phyloP scores from a whole-genome alignment of 108 stramenopile species.

The Skeletonema menzelii region DNA sequence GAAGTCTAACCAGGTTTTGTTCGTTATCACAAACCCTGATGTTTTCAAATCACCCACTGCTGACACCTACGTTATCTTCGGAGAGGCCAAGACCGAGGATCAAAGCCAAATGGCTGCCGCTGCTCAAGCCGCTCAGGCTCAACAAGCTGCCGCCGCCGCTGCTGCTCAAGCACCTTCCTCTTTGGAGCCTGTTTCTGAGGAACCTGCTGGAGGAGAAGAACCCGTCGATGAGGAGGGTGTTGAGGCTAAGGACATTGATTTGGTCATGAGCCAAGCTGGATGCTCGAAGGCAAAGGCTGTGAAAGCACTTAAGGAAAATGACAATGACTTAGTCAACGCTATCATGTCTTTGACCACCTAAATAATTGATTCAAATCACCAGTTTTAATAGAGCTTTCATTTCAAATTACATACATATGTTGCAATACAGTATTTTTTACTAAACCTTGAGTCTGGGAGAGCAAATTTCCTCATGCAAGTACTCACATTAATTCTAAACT shows the following conservation, averaged over 20 bases:
- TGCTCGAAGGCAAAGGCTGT: slow-evolving; percentile 90
- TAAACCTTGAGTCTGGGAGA: no score
- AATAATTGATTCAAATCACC: slow-evolving; percentile 7
- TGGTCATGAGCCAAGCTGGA: slow-evolving; percentile 93
- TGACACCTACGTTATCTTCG: slow-evolving; percentile 98
- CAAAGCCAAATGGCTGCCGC: slow-evolving; percentile 72
- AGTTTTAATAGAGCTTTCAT: background rate
- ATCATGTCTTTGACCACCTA: slow-evolving; percentile 97
- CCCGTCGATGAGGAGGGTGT: slow-evolving; percentile 89
- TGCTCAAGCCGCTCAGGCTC: slow-evolving; percentile 89
- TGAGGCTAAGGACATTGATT: slow-evolving; percentile 95
- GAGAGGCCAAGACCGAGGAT: slow-evolving; percentile 99
- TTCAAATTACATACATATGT: background rate
- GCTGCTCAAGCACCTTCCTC: slow-evolving; percentile 51
- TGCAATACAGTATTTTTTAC: no score
- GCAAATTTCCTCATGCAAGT: no score
- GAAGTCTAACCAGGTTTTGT: slow-evolving; percentile 95
- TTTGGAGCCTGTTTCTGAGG: slow-evolving; percentile 29
- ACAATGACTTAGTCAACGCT: slow-evolving; percentile 95
- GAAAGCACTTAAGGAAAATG: slow-evolving; percentile 93
- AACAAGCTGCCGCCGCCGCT: slow-evolving; percentile 53
- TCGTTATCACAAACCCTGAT: slow-evolving; percentile 95
- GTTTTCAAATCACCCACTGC: slow-evolving; percentile 92
- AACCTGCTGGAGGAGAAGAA: slow-evolving; percentile 35
- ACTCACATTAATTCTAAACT: no score